Evolutionary conservation across 2,329 filamentous ascomycete genomes (phyloP).

Genomic region (Xylariaceae sp.): DNA sequence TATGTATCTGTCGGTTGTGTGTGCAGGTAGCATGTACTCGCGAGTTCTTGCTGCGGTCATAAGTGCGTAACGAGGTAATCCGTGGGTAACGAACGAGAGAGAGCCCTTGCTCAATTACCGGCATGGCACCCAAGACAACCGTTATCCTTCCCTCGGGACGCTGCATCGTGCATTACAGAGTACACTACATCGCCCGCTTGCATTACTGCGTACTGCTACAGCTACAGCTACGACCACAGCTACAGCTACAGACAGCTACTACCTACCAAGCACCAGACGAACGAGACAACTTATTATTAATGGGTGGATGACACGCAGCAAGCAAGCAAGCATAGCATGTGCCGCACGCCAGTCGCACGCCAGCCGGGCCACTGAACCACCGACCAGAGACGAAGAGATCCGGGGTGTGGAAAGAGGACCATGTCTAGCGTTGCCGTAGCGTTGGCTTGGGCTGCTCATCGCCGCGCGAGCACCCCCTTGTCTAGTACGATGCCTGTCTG

Average conservation of each 20-base stretch:
- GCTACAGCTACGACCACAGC: not conserved
- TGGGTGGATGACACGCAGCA: slow-evolving; percentile 5
- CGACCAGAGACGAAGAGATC: slow-evolving; percentile 7
- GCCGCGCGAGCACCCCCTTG: slow-evolving; percentile 25
- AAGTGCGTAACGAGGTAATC: not conserved
- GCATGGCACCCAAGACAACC: not conserved
- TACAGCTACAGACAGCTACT: too few relatives aligned
- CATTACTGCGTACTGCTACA: slow-evolving; percentile 7
- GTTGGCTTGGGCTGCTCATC: slow-evolving; percentile 18
- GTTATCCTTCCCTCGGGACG: slow-evolving; percentile 2
- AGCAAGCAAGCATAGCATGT: not conserved
- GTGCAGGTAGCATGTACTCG: not conserved
- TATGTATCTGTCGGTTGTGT: not conserved
- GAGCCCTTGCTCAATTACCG: not conserved
- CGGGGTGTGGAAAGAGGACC: slow-evolving; percentile 10
- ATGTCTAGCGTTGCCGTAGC: slow-evolving; percentile 21
- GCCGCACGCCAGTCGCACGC: too few relatives aligned
- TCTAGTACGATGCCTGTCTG: slow-evolving; percentile 28
- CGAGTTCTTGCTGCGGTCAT: not conserved
- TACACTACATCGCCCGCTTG: slow-evolving; percentile 1
- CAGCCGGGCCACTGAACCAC: slow-evolving; percentile 3
- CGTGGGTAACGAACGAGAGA: not conserved
- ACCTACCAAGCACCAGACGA: too few relatives aligned
- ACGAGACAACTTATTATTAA: not conserved
- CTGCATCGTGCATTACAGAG: slow-evolving; percentile 6